These are phyloP conservation scores for Asterophora lycoperdoides DNA, from an alignment of 768 basidiomycete species.

Conservation along the genomic window DNA sequence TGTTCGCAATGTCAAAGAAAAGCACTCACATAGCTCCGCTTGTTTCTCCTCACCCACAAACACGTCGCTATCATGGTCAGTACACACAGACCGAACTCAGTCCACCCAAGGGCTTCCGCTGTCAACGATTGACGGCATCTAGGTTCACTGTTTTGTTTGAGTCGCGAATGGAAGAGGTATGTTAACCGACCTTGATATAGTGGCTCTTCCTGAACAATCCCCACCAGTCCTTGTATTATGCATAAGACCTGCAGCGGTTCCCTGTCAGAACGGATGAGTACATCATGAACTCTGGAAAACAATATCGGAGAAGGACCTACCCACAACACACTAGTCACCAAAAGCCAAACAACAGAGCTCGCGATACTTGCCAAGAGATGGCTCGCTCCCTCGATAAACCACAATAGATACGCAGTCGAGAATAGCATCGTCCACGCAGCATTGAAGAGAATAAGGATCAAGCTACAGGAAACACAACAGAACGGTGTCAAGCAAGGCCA, in stretches of 20 bases:
- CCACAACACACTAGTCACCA: conserved; percentile 64
- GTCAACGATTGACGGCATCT: conserved; percentile 73
- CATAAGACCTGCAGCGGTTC: conserved; percentile 63
- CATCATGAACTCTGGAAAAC: neutral
- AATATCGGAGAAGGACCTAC: conserved; percentile 32
- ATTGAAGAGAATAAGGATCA: conserved; percentile 60
- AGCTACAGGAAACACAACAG: conserved; percentile 24
- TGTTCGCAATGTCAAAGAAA: too few species aligned
- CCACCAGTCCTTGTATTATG: conserved; percentile 58
- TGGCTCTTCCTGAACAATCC: conserved; percentile 48
- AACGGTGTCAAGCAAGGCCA: neutral
- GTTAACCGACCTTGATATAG: conserved; percentile 46
- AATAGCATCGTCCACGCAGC: conserved; percentile 75
- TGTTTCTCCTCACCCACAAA: conserved; percentile 30
- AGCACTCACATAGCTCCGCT: conserved; percentile 6
- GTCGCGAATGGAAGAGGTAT: conserved; percentile 1
- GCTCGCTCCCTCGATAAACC: conserved; percentile 61
- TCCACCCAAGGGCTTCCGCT: conserved; percentile 73
- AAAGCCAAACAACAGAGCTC: conserved; percentile 72
- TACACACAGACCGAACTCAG: conserved; percentile 61
- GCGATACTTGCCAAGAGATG: conserved; percentile 74
- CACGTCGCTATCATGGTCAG: conserved; percentile 54
- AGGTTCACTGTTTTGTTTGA: conserved; percentile 3
- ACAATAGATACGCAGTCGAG: conserved; percentile 63
- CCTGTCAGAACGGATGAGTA: conserved; percentile 35